phyloP scores from a whole-genome alignment of 306 rosid species.

The Parietaria judaica region DNA sequence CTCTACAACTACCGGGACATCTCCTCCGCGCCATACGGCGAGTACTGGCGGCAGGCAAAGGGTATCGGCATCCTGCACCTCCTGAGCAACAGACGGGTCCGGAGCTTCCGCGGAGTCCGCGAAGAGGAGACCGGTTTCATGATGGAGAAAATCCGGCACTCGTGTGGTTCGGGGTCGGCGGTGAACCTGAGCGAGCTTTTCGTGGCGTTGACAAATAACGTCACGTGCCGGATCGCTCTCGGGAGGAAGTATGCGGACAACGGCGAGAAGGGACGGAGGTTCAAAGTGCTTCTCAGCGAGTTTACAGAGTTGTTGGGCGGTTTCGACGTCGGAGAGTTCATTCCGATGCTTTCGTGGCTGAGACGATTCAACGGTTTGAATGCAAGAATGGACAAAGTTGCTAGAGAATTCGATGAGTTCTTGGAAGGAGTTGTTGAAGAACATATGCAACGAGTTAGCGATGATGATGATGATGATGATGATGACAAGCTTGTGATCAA shows the following conservation, averaged over 20 bases:
- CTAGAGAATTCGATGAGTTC: constrained; percentile 16
- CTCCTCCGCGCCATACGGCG: constrained; percentile 28
- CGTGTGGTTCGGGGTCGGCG: not conserved
- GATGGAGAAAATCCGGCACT: constrained; percentile 3
- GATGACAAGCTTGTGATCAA: not conserved
- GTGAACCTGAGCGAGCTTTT: constrained; percentile 16
- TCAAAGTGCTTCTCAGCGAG: constrained; percentile 13
- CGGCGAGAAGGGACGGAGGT: constrained; percentile 6
- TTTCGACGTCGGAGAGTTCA: constrained; percentile 12
- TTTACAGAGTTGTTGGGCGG: constrained; percentile 1
- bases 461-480: not conserved
- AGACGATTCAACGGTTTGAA: constrained; percentile 6
- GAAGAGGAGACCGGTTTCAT: constrained; percentile 11
- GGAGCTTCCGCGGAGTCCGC: constrained; percentile 1
- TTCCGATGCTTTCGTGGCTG: constrained; percentile 16
- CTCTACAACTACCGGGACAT: constrained; percentile 35
- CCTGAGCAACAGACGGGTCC: constrained; percentile 8
- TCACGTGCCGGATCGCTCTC: constrained; percentile 15
- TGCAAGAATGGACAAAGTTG: constrained; percentile 12
- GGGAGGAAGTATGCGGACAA: constrained; percentile 10
- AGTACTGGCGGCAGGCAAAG: constrained; percentile 42
- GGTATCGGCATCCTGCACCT: constrained; percentile 19
- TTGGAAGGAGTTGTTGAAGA: constrained; percentile 7
- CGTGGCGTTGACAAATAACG: not conserved
- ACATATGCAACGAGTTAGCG: not conserved